phyloP scores from a whole-genome alignment of 2,329 filamentous ascomycete genomes.

The Shiraia sp. region DNA sequence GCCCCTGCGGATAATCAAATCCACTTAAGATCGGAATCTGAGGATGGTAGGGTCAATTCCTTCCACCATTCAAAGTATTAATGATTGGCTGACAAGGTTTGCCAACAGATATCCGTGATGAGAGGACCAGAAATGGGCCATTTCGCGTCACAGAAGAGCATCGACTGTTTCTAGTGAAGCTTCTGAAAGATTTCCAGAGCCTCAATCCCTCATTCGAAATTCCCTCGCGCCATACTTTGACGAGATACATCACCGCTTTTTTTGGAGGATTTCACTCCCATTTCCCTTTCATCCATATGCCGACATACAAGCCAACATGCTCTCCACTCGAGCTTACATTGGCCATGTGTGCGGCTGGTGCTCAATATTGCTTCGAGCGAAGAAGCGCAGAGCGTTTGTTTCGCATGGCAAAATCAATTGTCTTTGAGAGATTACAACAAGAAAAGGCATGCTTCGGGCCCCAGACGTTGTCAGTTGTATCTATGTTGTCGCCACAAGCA shows the following conservation, averaged over 20 bases:
- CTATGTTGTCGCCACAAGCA: constrained; percentile 13
- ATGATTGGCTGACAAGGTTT: not conserved
- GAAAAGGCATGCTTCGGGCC: constrained; percentile 29
- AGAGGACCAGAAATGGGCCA: constrained; percentile 20
- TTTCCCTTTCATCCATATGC: constrained; percentile 39
- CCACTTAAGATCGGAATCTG: constrained; percentile 21
- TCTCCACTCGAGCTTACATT: constrained; percentile 38
- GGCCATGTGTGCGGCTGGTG: constrained; percentile 38
- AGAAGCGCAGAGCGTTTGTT: constrained; percentile 35
- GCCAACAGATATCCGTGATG: constrained; percentile 18
- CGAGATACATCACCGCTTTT: constrained; percentile 37
- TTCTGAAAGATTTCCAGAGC: constrained; percentile 20
- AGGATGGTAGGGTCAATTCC: constrained; percentile 15
- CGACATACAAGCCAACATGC: constrained; percentile 35
- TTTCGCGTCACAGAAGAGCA: constrained; percentile 34
- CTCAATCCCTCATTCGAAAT: constrained; percentile 33
- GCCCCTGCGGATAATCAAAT: constrained; percentile 34
- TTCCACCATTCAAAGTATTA: not conserved
- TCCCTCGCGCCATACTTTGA: constrained; percentile 34
- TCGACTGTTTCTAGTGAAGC: constrained; percentile 23
- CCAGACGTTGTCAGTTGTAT: constrained; percentile 24
- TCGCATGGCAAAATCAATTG: constrained; percentile 33
- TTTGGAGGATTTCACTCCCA: constrained; percentile 39
- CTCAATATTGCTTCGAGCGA: constrained; percentile 40
- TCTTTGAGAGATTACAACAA: constrained; percentile 30